Evolutionary conservation across 345 rosid genomes (phyloP), one percentile per base, ranked within the genome.

Genomic region (Citrus sp.): DNA sequence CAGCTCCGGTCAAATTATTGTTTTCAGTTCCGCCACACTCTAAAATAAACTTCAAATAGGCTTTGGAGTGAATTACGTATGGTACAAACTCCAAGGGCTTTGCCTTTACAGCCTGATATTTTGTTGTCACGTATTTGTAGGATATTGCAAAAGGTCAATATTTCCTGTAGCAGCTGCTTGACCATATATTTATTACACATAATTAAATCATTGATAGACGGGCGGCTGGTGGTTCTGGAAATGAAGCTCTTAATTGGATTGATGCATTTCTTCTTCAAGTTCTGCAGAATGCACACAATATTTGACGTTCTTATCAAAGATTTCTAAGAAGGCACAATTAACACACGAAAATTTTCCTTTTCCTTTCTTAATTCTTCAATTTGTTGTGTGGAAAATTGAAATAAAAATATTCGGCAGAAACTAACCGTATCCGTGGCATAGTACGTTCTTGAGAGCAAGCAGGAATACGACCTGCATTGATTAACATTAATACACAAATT

Each of bases 401-500:
- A 46, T 46, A 13, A 12, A 46, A 13, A 46, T 46, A 46, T 46
- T 4, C 1, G 14, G 51, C 1, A 13, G 18, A 46, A 46, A 46
- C 18, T 13, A 46, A 46, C 51, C 1, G 51, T 46, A 13, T 46
- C 51, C 1, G 16, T 13, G 51, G 51, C 51, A 13, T 13, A 0
- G 16, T 46, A 46, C 51, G 13, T 46, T 46, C 4, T 46, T 13
- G 51, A 46, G 51, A 13, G 1, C 16, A n/a, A 49, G 75, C 70
- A 72, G 64, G 81, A 82, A 73, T 38, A 81, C 37, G 88, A 83
- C 88, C 77, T n/a, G 51, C 80, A 79, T 78, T 80, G 63, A 80
- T 76, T 75, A 78, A 72, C 80, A 82, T 82, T 75, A 72, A 73
- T 46, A 73, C 24, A 54, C 30, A 68, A 58, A 49, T 56, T 72